phyloP scores from a whole-genome alignment of 208 protist species.

The Borovskyia barvae region DNA sequence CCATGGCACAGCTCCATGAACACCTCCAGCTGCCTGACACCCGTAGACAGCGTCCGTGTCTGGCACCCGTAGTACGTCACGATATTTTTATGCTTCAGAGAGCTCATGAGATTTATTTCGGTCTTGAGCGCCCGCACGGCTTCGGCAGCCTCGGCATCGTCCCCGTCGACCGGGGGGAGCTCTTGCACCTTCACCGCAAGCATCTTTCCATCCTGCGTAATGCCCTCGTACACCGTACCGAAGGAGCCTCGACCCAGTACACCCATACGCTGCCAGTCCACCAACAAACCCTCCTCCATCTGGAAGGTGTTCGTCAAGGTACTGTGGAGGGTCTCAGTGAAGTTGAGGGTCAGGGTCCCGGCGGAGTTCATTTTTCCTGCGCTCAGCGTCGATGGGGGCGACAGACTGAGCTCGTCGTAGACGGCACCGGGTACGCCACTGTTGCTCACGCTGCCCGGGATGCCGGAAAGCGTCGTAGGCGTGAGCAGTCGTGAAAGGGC shows the following conservation, averaged over 20 bases:
- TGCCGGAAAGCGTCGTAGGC: background rate
- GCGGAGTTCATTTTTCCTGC: background rate
- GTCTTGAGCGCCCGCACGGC: conserved; percentile 55
- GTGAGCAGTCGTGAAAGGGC: no score
- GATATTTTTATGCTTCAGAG: conserved; percentile 84
- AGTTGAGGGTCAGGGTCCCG: conserved; percentile 29
- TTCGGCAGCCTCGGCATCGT: conserved; percentile 58
- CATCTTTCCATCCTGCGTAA: conserved; percentile 80
- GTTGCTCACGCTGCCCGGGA: background rate
- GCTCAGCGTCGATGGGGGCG: background rate
- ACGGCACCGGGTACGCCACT: background rate
- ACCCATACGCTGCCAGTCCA: conserved; percentile 77
- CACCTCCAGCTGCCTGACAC: conserved; percentile 77
- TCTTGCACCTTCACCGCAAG: conserved; percentile 90
- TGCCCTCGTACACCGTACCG: conserved; percentile 88
- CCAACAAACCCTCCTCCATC: conserved; percentile 42
- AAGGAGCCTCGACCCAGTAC: conserved; percentile 85
- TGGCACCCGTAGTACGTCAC: conserved; percentile 90
- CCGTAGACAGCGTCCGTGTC: conserved; percentile 41
- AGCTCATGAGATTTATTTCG: conserved; percentile 89
- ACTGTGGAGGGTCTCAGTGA: conserved; percentile 32
- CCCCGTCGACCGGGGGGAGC: conserved; percentile 46
- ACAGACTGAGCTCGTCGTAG: background rate
- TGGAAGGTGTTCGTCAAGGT: conserved; percentile 26
- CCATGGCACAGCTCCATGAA: conserved; percentile 90